Evolutionary conservation across 2,329 filamentous ascomycete species (phyloP).

Genomic region (Xylaria sp.): DNA sequence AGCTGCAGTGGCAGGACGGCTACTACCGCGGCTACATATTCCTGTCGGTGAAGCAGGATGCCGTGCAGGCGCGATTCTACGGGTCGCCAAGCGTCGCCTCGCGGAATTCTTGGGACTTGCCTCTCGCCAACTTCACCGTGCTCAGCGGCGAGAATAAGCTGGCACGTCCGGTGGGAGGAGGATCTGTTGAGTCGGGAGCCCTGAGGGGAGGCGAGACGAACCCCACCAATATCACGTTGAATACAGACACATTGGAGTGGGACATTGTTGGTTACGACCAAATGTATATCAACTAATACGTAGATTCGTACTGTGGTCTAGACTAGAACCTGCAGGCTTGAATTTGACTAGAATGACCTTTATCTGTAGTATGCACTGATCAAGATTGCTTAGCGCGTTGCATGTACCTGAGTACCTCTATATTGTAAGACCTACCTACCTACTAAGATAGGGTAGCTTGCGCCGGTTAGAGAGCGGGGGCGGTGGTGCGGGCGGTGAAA

Average conservation of each 20-base stretch:
- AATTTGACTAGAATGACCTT: background rate
- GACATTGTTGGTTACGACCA: slow-evolving; percentile 45
- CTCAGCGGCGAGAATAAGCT: slow-evolving; percentile 69
- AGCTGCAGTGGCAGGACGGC: slow-evolving; percentile 77
- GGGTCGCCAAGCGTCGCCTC: slow-evolving; percentile 66
- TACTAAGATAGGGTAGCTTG: too few relatives aligned
- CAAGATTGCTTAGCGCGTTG: too few relatives aligned
- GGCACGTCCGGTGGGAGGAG: slow-evolving; percentile 54
- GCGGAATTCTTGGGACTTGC: slow-evolving; percentile 71
- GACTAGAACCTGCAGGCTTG: background rate
- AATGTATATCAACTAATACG: slow-evolving; percentile 45
- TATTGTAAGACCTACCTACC: too few relatives aligned
- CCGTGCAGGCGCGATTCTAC: slow-evolving; percentile 72
- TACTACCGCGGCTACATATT: slow-evolving; percentile 81
- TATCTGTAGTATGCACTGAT: too few relatives aligned
- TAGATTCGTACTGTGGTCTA: background rate
- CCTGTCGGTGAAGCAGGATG: slow-evolving; percentile 65
- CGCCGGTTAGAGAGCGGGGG: too few relatives aligned
- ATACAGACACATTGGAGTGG: slow-evolving; percentile 46
- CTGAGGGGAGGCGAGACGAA: slow-evolving; percentile 59
- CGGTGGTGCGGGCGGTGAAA: slow-evolving; percentile 37
- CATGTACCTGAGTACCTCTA: background rate
- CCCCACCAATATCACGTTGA: slow-evolving; percentile 63
- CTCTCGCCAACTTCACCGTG: slow-evolving; percentile 76
- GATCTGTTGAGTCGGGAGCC: slow-evolving; percentile 63